A percentile compares a stretch with the other conserved stretches of the same genome.
These are phyloP conservation scores for Cytospora piceicola DNA, from an alignment of 2,329 filamentous ascomycete genomes.

Conservation along the genomic window DNA sequence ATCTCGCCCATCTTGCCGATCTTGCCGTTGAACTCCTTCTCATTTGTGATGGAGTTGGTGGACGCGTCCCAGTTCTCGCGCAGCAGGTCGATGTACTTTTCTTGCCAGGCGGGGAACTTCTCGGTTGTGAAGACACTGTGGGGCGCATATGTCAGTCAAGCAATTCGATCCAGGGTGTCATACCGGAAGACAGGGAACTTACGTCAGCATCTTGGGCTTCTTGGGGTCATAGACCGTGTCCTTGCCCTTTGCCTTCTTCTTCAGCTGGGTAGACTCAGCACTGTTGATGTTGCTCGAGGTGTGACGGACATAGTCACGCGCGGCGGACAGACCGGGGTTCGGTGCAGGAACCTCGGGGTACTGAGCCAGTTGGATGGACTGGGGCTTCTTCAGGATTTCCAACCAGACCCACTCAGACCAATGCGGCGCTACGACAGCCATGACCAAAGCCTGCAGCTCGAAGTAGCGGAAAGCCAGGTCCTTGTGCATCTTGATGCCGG, in stretches of 20 bases:
- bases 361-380: slow-evolving; percentile 76
- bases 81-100: slow-evolving; percentile 83
- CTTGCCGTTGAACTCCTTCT: slow-evolving; percentile 78
- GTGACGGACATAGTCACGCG: slow-evolving; percentile 66
- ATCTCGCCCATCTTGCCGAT: slow-evolving; percentile 85
- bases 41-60: slow-evolving; percentile 65
- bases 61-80: slow-evolving; percentile 68
- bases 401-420: slow-evolving; percentile 95
- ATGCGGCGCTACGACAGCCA: slow-evolving; percentile 86
- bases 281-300: slow-evolving; percentile 82
- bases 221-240: slow-evolving; percentile 82
- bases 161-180: too few relatives aligned
- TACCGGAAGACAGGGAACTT: background rate
- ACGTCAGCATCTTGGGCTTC: slow-evolving; percentile 84
- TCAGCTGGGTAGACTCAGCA: slow-evolving; percentile 79
- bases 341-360: slow-evolving; percentile 73
- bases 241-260: slow-evolving; percentile 94
- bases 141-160: slow-evolving; percentile 7
- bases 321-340: slow-evolving; percentile 71
- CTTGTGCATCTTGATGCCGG: slow-evolving; percentile 83
- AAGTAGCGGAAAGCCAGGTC: slow-evolving; percentile 80
- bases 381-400: slow-evolving; percentile 79
- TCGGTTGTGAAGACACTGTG: slow-evolving; percentile 71
- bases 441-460: slow-evolving; percentile 80
- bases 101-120: slow-evolving; percentile 87